Evolutionary conservation across 2,329 filamentous ascomycete genomes (phyloP).

Genomic region (Trichoderma asperellum): DNA sequence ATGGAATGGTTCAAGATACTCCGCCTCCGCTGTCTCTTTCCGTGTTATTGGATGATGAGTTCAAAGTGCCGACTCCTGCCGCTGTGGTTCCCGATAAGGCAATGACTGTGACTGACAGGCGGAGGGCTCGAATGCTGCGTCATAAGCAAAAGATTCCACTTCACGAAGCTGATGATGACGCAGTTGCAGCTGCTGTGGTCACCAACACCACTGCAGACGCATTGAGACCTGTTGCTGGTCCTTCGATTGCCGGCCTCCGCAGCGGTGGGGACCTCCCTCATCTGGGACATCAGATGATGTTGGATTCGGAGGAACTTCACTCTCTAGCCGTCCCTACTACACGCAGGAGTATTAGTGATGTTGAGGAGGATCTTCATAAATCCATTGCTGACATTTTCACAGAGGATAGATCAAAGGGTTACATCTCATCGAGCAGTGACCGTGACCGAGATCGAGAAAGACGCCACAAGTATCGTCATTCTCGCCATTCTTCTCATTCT

Average conservation of each 20-base stretch:
- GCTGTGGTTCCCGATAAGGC: conserved; percentile 50
- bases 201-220: conserved; percentile 57
- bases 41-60: conserved; percentile 30
- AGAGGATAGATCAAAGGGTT: conserved; percentile 54
- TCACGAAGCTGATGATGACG: conserved; percentile 57
- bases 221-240: conserved; percentile 49
- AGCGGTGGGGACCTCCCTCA: conserved; percentile 37
- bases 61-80: conserved; percentile 50
- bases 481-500: conserved; percentile 43
- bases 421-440: conserved; percentile 43
- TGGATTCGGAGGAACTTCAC: conserved; percentile 37
- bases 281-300: conserved; percentile 36
- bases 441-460: conserved; percentile 47
- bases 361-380: conserved; percentile 43
- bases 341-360: conserved; percentile 40
- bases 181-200: conserved; percentile 57
- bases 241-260: conserved; percentile 33
- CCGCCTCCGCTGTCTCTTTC: conserved; percentile 29
- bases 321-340: conserved; percentile 41
- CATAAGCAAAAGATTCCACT: conserved; percentile 52
- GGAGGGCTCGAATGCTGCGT: conserved; percentile 50
- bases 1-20: conserved; percentile 25
- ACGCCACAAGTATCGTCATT: conserved; percentile 49
- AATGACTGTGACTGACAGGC: conserved; percentile 44
- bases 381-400: conserved; percentile 60